Evolutionary conservation across 305 asterid species (phyloP), one percentile per base, ranked within the genome.

Genomic region (Nicotiana rustica): DNA sequence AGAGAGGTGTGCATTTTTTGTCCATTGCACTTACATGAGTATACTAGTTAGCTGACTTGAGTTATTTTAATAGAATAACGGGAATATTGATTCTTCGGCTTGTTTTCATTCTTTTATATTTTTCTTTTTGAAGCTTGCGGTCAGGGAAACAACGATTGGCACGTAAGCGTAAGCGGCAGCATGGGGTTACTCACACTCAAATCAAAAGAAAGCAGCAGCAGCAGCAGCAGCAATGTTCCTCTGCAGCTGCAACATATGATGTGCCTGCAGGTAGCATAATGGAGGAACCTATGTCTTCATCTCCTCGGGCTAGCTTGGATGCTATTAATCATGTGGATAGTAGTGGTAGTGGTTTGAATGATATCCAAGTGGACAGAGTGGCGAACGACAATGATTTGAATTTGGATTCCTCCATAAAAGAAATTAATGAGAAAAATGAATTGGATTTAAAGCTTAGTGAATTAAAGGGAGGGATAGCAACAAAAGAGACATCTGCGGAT

Each of bases 391-490:
- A 88, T 85, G 91, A 88, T 67, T 84, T 31, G 77, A 82, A 59
- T 81, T 71, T n/a, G 17, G 90, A 64, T 81, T 73, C 90, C 59
- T 83, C 76, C 52, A 67, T n/a, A 52, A 89, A 84, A 70, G 88
- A 79, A 77, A 84, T 84, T 61, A 83, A 71, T 59, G 94, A 84
- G 82, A 85, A 79, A 52, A 85, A 85, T 71, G 92, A 89, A 52
- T 80, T 88, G 88, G 67, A 88, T 62, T 78, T 91, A 84, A 91
- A 87, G 85, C 91, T 92, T 61, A 89, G 89, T 89, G 92, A 93
- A 83, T 79, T 91, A 83, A 88, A 83, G 83, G 92, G 86, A 78
- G 86, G 89, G 38, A 81, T 81, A 31, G 29, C 79, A 44, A 47
- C 47, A 55, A 73, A 78, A 60, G 86, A 70, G 18, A 88, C 89